Evolutionary conservation across 768 basidiomycete genomes (phyloP).

Genomic region (Pisolithus sp.): DNA sequence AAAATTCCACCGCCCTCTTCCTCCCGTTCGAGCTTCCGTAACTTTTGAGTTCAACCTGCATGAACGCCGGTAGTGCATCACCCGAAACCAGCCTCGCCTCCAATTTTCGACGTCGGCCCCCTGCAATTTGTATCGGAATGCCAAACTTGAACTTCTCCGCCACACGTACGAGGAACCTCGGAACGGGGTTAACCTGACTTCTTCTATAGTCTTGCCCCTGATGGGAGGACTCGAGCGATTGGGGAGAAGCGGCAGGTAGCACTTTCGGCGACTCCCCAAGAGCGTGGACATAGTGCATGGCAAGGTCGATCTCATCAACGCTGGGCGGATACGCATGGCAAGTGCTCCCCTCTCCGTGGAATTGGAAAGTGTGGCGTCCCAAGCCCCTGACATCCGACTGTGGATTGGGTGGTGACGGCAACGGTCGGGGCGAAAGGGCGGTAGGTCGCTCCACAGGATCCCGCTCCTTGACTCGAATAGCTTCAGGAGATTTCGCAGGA

Average conservation of each 20-base stretch:
- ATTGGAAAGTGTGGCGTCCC: conserved; percentile 57
- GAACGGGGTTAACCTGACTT: conserved; percentile 15
- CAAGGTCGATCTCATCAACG: conserved; percentile 61
- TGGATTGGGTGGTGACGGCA: conserved; percentile 30
- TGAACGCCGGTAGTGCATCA: conserved; percentile 46
- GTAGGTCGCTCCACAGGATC: conserved; percentile 70
- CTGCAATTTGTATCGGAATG: conserved; percentile 35
- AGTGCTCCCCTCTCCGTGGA: conserved; percentile 35
- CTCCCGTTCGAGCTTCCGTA: conserved; percentile 26
- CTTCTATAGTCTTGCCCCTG: conserved; percentile 25
- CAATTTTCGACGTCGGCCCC: conserved; percentile 30
- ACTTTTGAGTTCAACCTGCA: conserved; percentile 45
- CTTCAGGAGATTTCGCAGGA: conserved; percentile 32
- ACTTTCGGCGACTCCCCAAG: conserved; percentile 41
- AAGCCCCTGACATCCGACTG: conserved; percentile 5
- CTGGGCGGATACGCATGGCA: conserved; percentile 33
- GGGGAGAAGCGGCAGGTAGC: conserved; percentile 43
- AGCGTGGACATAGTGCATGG: conserved; percentile 64
- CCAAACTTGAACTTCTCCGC: conserved; percentile 58
- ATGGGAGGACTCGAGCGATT: conserved; percentile 57
- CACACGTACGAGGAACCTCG: conserved; percentile 44
- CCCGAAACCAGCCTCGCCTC: conserved; percentile 48
- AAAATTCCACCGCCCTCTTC: conserved; percentile 49
- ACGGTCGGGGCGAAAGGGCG: conserved; percentile 58
- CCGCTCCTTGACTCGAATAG: conserved; percentile 28